These are phyloP conservation scores for Penicillium sp. DNA, from an alignment of 2,329 filamentous ascomycete species.

Conservation along the genomic window DNA sequence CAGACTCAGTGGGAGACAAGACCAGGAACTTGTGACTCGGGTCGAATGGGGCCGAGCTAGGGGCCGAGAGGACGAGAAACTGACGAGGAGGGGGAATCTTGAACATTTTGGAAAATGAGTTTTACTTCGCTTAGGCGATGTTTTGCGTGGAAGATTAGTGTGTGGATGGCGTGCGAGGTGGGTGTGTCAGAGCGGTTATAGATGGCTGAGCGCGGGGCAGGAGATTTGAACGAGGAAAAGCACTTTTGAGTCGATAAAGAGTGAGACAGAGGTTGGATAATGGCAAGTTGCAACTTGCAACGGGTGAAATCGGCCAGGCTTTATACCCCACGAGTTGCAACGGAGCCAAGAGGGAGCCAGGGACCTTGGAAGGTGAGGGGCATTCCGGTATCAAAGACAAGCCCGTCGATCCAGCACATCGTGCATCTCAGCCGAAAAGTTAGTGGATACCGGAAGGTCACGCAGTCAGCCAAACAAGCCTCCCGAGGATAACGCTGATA, in stretches of 20 bases:
- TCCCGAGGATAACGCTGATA: constrained; percentile 25
- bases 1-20: constrained; percentile 34
- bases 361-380: constrained; percentile 28
- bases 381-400: constrained; percentile 24
- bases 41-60: constrained; percentile 19
- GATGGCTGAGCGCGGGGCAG: not conserved
- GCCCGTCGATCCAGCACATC: constrained; percentile 32
- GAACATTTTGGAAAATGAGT: constrained; percentile 30
- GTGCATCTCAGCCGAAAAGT: constrained; percentile 17
- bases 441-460: constrained; percentile 24
- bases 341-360: constrained; percentile 13
- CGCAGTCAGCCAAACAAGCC: constrained; percentile 14
- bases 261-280: not conserved
- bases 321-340: constrained; percentile 28
- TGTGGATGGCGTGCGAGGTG: not conserved
- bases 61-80: constrained; percentile 34
- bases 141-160: not conserved
- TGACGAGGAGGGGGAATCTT: constrained; percentile 28
- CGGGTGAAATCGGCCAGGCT: constrained; percentile 23
- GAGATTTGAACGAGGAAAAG: not conserved
- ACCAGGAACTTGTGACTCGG: constrained; percentile 28
- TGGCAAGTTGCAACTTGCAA: not conserved
- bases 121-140: constrained; percentile 1
- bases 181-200: constrained; percentile 1
- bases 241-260: constrained; percentile 1